phyloP scores from a whole-genome alignment of 2,329 filamentous ascomycete species.

The Parastagonospora nodorum region DNA sequence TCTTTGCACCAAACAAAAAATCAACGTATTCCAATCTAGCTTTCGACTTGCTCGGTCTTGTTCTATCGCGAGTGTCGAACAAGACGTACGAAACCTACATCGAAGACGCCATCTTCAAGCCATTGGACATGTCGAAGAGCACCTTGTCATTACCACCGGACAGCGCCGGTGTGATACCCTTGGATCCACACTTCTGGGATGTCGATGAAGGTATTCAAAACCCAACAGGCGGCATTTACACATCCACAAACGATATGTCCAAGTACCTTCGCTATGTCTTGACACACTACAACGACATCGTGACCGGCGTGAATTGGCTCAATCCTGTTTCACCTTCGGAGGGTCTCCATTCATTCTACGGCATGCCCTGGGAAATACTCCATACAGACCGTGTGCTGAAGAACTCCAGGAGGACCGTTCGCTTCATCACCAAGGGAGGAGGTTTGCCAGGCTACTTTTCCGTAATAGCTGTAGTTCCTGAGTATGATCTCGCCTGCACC shows the following conservation, averaged over 20 bases:
- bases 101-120: constrained; percentile 46
- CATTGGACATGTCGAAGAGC: constrained; percentile 39
- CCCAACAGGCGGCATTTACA: constrained; percentile 54
- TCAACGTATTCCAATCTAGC: constrained; percentile 51
- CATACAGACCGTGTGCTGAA: constrained; percentile 47
- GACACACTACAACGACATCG: constrained; percentile 49
- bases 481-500: constrained; percentile 52
- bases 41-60: constrained; percentile 50
- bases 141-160: constrained; percentile 37
- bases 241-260: constrained; percentile 48
- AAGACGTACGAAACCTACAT: constrained; percentile 47
- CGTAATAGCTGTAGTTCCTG: constrained; percentile 48
- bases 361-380: constrained; percentile 56
- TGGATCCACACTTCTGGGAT: constrained; percentile 47
- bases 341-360: constrained; percentile 49
- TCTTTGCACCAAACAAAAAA: constrained; percentile 51
- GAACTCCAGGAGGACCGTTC: constrained; percentile 45
- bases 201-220: constrained; percentile 49
- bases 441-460: constrained; percentile 51
- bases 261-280: constrained; percentile 52
- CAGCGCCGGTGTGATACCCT: constrained; percentile 47
- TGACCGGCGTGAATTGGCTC: constrained; percentile 51
- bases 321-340: constrained; percentile 46
- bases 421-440: constrained; percentile 53
- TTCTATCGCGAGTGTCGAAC: constrained; percentile 45